A percentile compares a stretch with the other conserved stretches of the same genome.
Conservation (phyloP, 768 basidiomycete species). For the Podaxis rugospora region DNA sequence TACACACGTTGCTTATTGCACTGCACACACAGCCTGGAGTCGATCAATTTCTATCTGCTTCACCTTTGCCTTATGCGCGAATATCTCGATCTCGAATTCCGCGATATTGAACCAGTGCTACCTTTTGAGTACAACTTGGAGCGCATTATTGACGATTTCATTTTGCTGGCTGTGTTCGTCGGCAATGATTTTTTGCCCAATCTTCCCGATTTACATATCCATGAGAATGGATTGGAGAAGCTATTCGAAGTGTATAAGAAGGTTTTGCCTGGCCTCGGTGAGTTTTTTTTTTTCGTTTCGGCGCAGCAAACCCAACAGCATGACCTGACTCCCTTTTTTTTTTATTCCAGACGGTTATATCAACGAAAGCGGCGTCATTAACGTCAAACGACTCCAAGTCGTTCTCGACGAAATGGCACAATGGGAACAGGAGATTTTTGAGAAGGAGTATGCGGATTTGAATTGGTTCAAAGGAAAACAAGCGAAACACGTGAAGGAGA, state of each 20-base stretch:
- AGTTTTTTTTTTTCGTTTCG: constrained; percentile 17
- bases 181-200: constrained; percentile 98
- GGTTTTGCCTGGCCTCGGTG: constrained; percentile 72
- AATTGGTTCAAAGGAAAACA: constrained; percentile 97
- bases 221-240: constrained; percentile 91
- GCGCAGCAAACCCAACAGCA: not conserved
- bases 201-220: constrained; percentile 94
- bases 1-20: constrained; percentile 18
- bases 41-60: constrained; percentile 90
- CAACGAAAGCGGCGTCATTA: constrained; percentile 85
- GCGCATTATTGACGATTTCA: constrained; percentile 96
- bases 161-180: constrained; percentile 93
- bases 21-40: constrained; percentile 45
- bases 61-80: constrained; percentile 95
- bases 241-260: constrained; percentile 96
- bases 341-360: constrained; percentile 74
- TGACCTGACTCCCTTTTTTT: not conserved
- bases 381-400: constrained; percentile 74
- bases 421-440: constrained; percentile 88
- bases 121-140: constrained; percentile 88
- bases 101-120: constrained; percentile 56
- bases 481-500: constrained; percentile 59
- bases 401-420: constrained; percentile 84
- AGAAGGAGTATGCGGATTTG: constrained; percentile 84
- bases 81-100: constrained; percentile 96